phyloP scores from a whole-genome alignment of 2,329 filamentous ascomycete species.

The Cercospora zeae-maydis region DNA sequence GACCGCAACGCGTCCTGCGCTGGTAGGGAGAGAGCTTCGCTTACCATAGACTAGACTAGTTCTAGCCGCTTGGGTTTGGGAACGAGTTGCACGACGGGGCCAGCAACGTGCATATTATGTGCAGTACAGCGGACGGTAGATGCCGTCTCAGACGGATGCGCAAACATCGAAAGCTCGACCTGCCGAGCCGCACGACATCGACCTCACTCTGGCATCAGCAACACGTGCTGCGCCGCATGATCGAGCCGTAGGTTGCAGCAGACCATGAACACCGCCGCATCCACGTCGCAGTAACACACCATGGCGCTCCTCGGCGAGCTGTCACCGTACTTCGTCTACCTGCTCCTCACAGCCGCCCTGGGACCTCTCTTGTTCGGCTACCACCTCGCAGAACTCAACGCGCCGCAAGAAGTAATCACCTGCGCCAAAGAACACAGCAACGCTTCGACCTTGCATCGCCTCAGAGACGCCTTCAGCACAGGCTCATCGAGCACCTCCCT shows the following conservation, averaged over 20 bases:
- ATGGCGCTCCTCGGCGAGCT: slow-evolving; percentile 44
- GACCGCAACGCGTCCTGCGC: not conserved
- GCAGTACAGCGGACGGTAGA: too few species aligned
- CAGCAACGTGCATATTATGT: not conserved
- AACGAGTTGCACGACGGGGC: too few species aligned
- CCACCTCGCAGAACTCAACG: slow-evolving; percentile 91
- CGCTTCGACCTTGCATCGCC: slow-evolving; percentile 34
- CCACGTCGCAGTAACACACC: not conserved
- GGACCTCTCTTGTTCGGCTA: slow-evolving; percentile 93
- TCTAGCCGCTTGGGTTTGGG: too few species aligned
- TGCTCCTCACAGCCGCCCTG: slow-evolving; percentile 72
- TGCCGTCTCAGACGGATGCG: not conserved
- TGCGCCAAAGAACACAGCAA: slow-evolving; percentile 61
- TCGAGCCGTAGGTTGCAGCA: not conserved
- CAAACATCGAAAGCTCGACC: not conserved
- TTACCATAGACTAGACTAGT: too few species aligned
- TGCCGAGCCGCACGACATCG: not conserved
- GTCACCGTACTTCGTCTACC: slow-evolving; percentile 72
- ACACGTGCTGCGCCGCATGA: not conserved
- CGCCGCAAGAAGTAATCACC: slow-evolving; percentile 88
- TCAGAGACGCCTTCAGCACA: slow-evolving; percentile 55
- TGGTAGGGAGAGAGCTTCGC: not conserved
- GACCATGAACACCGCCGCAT: not conserved
- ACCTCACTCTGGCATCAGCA: not conserved
- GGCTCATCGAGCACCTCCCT: slow-evolving; percentile 35